phyloP scores from a whole-genome alignment of 23 red algal genomes.

The Agarophyton chilense region DNA sequence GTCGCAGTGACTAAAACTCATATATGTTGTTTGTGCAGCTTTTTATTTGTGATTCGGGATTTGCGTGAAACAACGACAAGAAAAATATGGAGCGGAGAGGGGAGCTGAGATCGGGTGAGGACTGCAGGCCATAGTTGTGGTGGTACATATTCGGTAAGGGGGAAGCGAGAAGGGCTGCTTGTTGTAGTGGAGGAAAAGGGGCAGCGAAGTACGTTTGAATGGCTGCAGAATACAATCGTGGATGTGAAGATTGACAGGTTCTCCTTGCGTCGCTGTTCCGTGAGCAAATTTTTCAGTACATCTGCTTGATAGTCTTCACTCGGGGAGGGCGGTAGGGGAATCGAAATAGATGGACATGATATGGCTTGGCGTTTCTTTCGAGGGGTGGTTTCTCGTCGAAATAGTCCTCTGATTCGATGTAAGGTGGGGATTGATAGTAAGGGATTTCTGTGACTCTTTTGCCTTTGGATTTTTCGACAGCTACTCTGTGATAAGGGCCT shows the following conservation, averaged over 20 bases:
- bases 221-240: constrained; percentile 34
- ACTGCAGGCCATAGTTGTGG: too few species aligned
- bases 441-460: constrained; percentile 9
- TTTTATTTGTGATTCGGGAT: too few species aligned
- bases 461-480: neutral
- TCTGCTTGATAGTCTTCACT: constrained; percentile 61
- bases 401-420: neutral
- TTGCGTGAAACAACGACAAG: too few species aligned
- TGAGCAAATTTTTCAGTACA: neutral
- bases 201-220: too few species aligned
- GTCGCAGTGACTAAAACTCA: too few species aligned
- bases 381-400: constrained; percentile 11
- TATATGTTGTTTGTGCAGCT: too few species aligned
- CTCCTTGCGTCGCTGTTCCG: neutral
- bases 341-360: neutral
- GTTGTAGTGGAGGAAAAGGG: too few species aligned
- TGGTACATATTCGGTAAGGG: too few species aligned
- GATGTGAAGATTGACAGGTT: constrained; percentile 28
- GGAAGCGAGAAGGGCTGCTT: too few species aligned
- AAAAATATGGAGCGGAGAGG: too few species aligned
- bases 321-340: neutral
- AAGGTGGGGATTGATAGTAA: neutral
- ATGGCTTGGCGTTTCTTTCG: constrained; percentile 48
- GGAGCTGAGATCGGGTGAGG: too few species aligned
- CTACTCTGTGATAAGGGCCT: neutral